phyloP scores from a whole-genome alignment of 306 rosid species.

The Inga oerstediana region DNA sequence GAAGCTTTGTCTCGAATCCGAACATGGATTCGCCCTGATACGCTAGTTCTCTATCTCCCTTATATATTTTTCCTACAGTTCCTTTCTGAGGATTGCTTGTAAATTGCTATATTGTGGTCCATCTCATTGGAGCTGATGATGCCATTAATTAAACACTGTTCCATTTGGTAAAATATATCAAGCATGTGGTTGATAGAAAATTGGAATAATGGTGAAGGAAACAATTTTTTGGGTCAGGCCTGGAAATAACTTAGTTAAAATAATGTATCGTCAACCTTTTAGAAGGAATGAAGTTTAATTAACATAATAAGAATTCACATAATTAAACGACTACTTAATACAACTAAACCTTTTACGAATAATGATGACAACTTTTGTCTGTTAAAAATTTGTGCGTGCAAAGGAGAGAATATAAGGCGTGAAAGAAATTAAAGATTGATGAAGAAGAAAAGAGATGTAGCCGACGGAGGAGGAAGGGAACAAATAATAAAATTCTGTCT shows the following conservation, averaged over 20 bases:
- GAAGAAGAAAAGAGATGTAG: neutral
- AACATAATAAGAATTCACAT: neutral
- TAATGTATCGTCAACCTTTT: neutral
- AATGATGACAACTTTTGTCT: neutral
- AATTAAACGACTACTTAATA: neutral
- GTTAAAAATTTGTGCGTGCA: neutral
- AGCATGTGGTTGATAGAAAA: slow-evolving; percentile 5
- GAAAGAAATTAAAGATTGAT: neutral
- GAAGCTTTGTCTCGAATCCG: too few species aligned
- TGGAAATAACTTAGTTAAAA: neutral
- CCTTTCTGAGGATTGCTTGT: neutral
- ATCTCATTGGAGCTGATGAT: neutral
- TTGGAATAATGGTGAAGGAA: neutral
- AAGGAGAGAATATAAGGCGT: neutral
- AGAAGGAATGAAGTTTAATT: neutral
- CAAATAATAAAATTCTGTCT: neutral
- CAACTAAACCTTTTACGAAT: neutral
- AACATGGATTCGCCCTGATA: too few species aligned
- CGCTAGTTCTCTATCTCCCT: too few species aligned
- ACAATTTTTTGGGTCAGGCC: neutral
- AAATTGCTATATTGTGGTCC: slow-evolving; percentile 9
- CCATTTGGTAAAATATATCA: neutral
- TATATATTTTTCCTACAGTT: too few species aligned
- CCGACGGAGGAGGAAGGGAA: neutral
- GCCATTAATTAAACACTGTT: neutral